Evolutionary conservation across 192 early-diverging fungal species (phyloP).

Genomic region (Hyaloraphidium curvatum): DNA sequence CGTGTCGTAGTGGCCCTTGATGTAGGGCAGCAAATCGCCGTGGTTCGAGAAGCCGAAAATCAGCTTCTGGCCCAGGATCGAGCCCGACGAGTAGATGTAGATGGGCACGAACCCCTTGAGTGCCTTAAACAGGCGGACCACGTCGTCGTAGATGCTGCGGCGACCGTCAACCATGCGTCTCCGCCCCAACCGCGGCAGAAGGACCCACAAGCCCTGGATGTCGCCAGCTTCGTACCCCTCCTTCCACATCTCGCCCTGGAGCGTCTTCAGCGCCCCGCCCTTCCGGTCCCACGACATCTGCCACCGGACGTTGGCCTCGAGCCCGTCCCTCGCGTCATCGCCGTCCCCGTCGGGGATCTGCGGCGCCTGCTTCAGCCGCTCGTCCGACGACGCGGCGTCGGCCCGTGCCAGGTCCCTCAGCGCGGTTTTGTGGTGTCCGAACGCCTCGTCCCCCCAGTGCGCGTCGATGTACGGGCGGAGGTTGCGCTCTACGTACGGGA

Average conservation of each 20-base stretch:
- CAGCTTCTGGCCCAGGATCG: slow-evolving; percentile 80
- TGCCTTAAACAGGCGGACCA: slow-evolving; percentile 46
- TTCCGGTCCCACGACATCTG: slow-evolving; percentile 79
- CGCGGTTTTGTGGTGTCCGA: no score
- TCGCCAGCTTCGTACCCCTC: slow-evolving; percentile 58
- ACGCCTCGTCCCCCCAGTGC: slow-evolving; percentile 25
- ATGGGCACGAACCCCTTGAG: slow-evolving; percentile 48
- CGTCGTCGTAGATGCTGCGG: slow-evolving; percentile 67
- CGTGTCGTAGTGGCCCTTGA: slow-evolving; percentile 85
- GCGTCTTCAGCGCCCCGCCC: slow-evolving; percentile 67
- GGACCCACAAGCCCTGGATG: slow-evolving; percentile 51
- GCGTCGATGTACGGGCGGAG: slow-evolving; percentile 43
- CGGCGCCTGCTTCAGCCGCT: neutral
- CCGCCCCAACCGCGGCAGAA: slow-evolving; percentile 1
- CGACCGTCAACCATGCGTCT: neutral
- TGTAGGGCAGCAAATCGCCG: slow-evolving; percentile 51
- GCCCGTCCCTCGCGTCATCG: slow-evolving; percentile 23
- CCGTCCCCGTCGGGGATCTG: slow-evolving; percentile 11
- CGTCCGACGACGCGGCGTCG: neutral
- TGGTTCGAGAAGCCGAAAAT: slow-evolving; percentile 67
- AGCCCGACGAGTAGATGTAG: slow-evolving; percentile 95
- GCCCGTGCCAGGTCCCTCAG: slow-evolving; percentile 16
- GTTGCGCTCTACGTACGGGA: slow-evolving; percentile 60
- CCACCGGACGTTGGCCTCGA: slow-evolving; percentile 56
- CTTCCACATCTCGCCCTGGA: slow-evolving; percentile 95